A percentile compares a stretch with the other conserved stretches of the same genome.
These are phyloP conservation scores for Passalora sequoiae DNA, from an alignment of 2,329 filamentous ascomycete species.

Conservation along the genomic window DNA sequence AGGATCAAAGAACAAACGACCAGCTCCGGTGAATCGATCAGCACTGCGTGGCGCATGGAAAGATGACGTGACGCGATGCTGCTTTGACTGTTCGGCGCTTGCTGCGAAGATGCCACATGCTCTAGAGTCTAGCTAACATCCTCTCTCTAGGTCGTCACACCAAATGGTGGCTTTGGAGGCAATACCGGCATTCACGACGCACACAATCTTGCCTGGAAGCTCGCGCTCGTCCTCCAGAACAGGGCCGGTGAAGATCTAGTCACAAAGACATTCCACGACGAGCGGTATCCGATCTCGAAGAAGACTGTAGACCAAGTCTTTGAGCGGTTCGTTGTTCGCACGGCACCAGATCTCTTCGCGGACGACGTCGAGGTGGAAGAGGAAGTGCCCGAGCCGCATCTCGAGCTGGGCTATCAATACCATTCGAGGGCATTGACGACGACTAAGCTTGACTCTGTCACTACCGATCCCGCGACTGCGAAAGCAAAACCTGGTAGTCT, in stretches of 20 bases:
- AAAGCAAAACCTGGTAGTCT: conserved; percentile 6
- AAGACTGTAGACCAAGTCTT: conserved; percentile 9
- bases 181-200: conserved; percentile 20
- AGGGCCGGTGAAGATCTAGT: conserved; percentile 21
- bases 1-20: no score
- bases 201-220: conserved; percentile 19
- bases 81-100: no score
- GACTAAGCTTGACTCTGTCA: conserved; percentile 10
- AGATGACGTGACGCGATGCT: no score
- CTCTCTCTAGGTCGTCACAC: no score
- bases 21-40: no score
- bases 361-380: conserved; percentile 31
- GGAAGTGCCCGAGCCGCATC: conserved; percentile 19
- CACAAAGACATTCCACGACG: conserved; percentile 25
- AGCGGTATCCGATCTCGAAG: conserved; percentile 31
- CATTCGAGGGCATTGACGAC: conserved; percentile 8
- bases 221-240: conserved; percentile 19
- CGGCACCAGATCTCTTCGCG: conserved; percentile 50
- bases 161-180: conserved; percentile 45
- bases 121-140: no score
- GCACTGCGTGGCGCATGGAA: no score
- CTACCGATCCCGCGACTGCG: conserved; percentile 24
- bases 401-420: conserved; percentile 9
- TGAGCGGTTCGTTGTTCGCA: conserved; percentile 44
- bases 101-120: no score